phyloP scores from a whole-genome alignment of 2,329 filamentous ascomycete species.

The Calonectria naviculata region DNA sequence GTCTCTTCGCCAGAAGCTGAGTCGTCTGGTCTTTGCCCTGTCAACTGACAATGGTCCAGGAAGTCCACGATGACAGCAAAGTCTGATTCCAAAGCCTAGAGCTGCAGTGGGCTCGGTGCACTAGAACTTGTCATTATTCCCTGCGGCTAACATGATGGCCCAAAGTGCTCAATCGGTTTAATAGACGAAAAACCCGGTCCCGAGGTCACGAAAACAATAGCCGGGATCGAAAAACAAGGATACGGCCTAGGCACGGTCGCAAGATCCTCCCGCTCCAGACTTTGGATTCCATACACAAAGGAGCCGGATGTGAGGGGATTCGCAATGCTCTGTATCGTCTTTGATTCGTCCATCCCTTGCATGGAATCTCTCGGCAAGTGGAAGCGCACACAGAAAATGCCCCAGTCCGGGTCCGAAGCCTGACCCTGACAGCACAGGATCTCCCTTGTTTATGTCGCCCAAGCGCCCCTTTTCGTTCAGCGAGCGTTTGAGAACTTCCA shows the following conservation, averaged over 20 bases:
- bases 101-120: background rate
- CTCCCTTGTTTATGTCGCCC: background rate
- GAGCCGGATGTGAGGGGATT: slow-evolving; percentile 12
- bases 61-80: background rate
- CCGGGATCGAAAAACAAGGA: background rate
- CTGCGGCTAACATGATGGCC: background rate
- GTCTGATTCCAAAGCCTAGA: background rate
- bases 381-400: background rate
- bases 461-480: slow-evolving; percentile 16
- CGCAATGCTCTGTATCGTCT: background rate
- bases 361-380: slow-evolving; percentile 1
- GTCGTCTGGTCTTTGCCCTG: slow-evolving; percentile 6
- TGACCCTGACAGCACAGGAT: background rate
- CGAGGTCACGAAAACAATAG: no score
- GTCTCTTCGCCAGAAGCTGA: slow-evolving; percentile 9
- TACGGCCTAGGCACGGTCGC: background rate
- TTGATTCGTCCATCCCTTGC: background rate
- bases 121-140: background rate
- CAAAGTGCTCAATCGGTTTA: background rate
- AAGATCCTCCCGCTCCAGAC: background rate
- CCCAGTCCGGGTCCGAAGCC: background rate
- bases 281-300: background rate
- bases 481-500: slow-evolving; percentile 15
- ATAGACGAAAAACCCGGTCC: background rate
- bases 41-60: slow-evolving; percentile 4